Base-by-base conservation (phyloP, 495 filamentous ascomycete species). In the Terfezia boudieri region DNA sequence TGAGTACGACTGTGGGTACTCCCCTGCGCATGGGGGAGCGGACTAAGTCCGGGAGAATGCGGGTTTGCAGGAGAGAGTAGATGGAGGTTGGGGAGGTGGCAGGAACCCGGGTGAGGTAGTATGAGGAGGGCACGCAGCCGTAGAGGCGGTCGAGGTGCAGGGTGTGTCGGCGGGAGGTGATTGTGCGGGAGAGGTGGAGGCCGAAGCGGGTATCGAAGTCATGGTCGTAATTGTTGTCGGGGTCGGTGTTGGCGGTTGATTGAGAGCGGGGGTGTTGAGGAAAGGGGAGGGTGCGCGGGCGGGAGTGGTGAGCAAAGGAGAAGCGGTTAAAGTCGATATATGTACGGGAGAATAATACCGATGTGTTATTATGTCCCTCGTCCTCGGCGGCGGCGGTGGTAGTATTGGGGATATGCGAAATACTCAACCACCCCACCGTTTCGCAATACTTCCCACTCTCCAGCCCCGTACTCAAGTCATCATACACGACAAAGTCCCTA, bases 381-480 rank as follows among this genome's bases (percentile, higher is more conserved):
- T 53, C 7, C 26, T 32, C 26, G 4, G 7, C 87, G 46, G 79
- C 73, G 5, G 49, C 16, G 11, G 49, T 12, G 11, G n/a, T n/a
- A n/a, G n/a, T n/a, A n/a, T n/a, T n/a, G n/a, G 49, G 49, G 6
- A 51, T 51, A 32, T 51, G n/a, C 11, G n/a, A 17, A 53, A 96
- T 81, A 9, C 87, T 92, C 77, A 92, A 76, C 71, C 87, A 98
- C 6, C 90, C 90, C 51, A 95, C 79, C n/a, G 92, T 96, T 69
- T 98, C 90, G 75, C 94, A 86, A 67, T 94, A 98, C 2, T 88
- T 75, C n/a, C 90, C 90, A 61, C 83, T 87, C 36, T 87, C 86
- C 12, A 98, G 68, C 0, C 79, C 90, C 56, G 80, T 82, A 1
- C 88, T 82, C 58, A 81, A 83, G 49, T 72, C 70, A 64, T 96